A percentile compares a stretch with the other conserved stretches of the same genome.
Evolutionary conservation across 768 basidiomycete species (phyloP).

Genomic region (Suillus decipiens): DNA sequence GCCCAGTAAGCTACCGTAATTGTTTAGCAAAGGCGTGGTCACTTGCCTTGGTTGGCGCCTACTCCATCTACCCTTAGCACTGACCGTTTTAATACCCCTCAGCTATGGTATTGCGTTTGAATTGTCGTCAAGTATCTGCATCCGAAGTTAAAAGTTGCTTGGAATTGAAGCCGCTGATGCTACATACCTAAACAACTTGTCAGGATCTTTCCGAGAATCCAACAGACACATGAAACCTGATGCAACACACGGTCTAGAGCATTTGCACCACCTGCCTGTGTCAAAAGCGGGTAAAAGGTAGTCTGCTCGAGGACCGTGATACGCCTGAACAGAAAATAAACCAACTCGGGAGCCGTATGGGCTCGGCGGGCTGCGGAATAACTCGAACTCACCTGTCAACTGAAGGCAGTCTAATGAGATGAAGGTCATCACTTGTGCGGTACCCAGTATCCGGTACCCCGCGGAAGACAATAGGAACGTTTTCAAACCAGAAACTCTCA

Average conservation of each 20-base stretch:
- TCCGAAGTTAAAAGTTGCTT: neutral
- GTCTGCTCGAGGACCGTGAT: neutral
- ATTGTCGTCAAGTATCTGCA: neutral
- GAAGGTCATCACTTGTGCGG: neutral
- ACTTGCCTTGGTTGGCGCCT: neutral
- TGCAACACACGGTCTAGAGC: neutral
- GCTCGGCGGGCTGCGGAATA: neutral
- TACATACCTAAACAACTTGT: neutral
- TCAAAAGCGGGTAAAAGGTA: neutral
- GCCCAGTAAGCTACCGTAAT: neutral
- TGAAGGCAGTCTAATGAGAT: neutral
- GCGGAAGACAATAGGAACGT: neutral
- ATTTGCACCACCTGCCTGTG: neutral
- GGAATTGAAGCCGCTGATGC: neutral
- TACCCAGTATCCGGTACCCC: neutral
- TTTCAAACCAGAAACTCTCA: neutral
- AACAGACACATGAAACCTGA: neutral
- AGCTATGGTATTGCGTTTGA: neutral
- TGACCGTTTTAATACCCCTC: neutral
- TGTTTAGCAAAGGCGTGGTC: neutral
- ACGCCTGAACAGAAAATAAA: neutral
- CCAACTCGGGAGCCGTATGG: neutral
- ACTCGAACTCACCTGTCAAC: neutral
- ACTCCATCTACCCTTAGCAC: neutral
- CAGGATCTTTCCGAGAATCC: neutral